Percentiles rank a stretch among this genome's conserved stretches.
These are phyloP conservation scores for Lachnellula arida DNA, from an alignment of 2,329 filamentous ascomycete genomes.

Conservation along the genomic window DNA sequence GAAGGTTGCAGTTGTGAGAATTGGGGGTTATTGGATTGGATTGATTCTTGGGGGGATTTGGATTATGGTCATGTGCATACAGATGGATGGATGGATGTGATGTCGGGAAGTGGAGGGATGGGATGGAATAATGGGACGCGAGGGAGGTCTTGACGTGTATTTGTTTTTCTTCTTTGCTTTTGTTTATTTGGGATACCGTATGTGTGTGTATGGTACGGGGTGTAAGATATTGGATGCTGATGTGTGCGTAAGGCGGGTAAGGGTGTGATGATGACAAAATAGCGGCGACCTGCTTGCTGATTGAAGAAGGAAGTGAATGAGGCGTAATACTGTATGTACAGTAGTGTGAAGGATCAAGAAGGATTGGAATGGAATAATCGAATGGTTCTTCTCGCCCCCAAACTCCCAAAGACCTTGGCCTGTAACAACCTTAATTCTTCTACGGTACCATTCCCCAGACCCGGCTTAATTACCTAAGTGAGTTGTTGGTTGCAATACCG, in stretches of 20 bases:
- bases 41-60: no score
- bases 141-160: background rate
- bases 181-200: no score
- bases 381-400: background rate
- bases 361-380: background rate
- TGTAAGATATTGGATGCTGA: background rate
- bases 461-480: no score
- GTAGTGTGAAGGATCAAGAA: background rate
- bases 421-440: background rate
- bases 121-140: background rate
- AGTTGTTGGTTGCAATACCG: no score
- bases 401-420: background rate
- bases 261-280: background rate
- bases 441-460: no score
- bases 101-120: background rate
- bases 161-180: background rate
- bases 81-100: background rate
- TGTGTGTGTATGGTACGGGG: background rate
- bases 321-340: background rate
- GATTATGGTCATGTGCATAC: background rate
- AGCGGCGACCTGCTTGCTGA: background rate
- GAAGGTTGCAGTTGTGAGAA: no score
- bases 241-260: background rate
- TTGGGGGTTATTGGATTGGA: no score
- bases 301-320: background rate